Conservation (phyloP, 1,284 basidiomycete species). For the Pascua sp. region DNA sequence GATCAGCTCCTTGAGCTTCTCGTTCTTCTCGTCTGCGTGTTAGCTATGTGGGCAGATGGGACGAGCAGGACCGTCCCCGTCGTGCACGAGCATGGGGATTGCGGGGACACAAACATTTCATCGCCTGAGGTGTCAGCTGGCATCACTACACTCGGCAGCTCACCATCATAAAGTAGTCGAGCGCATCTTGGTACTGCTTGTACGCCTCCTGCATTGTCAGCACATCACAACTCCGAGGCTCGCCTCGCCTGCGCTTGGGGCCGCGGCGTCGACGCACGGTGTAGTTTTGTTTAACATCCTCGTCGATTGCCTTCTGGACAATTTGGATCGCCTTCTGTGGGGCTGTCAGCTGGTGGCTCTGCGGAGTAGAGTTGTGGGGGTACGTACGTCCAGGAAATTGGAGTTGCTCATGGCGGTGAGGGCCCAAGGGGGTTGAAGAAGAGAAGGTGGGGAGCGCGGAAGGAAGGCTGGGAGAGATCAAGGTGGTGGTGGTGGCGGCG, state of each 20-base stretch:
- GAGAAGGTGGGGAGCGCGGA: neutral
- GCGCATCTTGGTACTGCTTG: slow-evolving; percentile 88
- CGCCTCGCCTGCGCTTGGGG: no score
- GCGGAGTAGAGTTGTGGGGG: neutral
- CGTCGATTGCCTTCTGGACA: slow-evolving; percentile 91
- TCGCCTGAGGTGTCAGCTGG: slow-evolving; percentile 34
- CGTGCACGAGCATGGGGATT: neutral
- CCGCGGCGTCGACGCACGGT: slow-evolving; percentile 29
- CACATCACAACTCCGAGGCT: neutral
- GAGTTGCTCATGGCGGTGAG: slow-evolving; percentile 49
- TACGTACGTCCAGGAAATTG: slow-evolving; percentile 55
- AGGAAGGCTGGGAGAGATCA: neutral
- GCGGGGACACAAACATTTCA: slow-evolving; percentile 60
- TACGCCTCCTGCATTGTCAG: slow-evolving; percentile 66
- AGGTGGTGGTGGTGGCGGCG: neutral
- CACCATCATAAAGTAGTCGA: slow-evolving; percentile 97
- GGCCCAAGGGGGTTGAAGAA: neutral
- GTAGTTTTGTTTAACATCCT: slow-evolving; percentile 92
- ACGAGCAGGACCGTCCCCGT: neutral
- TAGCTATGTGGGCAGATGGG: neutral
- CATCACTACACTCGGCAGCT: no score
- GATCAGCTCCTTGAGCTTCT: slow-evolving; percentile 84
- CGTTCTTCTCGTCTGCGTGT: slow-evolving; percentile 85
- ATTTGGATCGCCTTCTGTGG: slow-evolving; percentile 86
- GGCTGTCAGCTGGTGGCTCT: slow-evolving; percentile 2